A percentile compares a stretch with the other conserved stretches of the same genome.
phyloP scores from a whole-genome alignment of 1,284 basidiomycete genomes.

The Fistulinella cinereoalba region DNA sequence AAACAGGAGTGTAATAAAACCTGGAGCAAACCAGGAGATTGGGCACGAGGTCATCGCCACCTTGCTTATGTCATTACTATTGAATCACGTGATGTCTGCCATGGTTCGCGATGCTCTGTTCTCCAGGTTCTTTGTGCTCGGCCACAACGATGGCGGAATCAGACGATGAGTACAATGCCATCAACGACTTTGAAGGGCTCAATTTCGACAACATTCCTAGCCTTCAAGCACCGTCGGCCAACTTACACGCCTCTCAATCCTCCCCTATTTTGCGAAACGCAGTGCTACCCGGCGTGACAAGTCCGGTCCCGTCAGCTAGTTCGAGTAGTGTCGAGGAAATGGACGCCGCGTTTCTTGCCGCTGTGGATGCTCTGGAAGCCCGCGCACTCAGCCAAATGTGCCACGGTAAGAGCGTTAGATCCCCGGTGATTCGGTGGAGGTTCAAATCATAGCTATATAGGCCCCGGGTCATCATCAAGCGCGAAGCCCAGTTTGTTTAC shows the following conservation, averaged over 20 bases:
- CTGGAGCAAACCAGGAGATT: too few species aligned
- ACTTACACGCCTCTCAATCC: background rate
- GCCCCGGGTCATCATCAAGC: too few species aligned
- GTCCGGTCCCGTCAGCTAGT: constrained; percentile 20
- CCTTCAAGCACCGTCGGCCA: constrained; percentile 32
- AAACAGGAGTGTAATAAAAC: too few species aligned
- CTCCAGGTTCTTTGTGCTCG: background rate
- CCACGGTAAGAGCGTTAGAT: too few species aligned
- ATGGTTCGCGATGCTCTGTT: background rate
- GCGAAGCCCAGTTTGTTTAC: background rate
- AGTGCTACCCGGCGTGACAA: constrained; percentile 1
- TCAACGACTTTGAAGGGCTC: constrained; percentile 43
- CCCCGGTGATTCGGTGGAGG: too few species aligned
- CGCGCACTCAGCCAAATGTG: constrained; percentile 14
- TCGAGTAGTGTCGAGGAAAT: constrained; percentile 36
- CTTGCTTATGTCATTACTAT: too few species aligned
- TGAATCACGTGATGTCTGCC: constrained; percentile 7
- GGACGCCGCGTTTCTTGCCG: constrained; percentile 35
- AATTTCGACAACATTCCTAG: constrained; percentile 35
- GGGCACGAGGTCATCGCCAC: too few species aligned
- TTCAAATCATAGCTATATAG: too few species aligned
- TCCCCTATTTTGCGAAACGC: background rate
- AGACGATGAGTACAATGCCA: constrained; percentile 37
- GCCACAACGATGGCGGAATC: constrained; percentile 19
- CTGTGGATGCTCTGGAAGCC: constrained; percentile 42